Conservation (phyloP, 2,329 filamentous ascomycete species). For the Curvularia lunata region DNA sequence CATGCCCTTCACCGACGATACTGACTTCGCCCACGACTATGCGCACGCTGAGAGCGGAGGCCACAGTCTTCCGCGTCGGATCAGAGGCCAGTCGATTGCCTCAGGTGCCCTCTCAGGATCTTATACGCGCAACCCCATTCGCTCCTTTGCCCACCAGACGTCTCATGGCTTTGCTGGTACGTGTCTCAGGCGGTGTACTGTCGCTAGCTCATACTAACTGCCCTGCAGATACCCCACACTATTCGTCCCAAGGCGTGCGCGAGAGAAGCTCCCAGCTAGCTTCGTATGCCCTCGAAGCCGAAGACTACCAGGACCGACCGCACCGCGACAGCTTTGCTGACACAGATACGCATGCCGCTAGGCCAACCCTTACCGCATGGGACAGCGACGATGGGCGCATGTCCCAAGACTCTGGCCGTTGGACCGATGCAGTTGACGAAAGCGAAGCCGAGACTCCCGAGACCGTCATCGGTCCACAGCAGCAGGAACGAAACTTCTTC, state of each 20-base stretch:
- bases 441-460: conserved; percentile 64
- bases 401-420: conserved; percentile 44
- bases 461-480: conserved; percentile 34
- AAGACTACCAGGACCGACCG: conserved; percentile 39
- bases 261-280: conserved; percentile 88
- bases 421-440: conserved; percentile 63
- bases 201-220: conserved; percentile 32
- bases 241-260: conserved; percentile 76
- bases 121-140: conserved; percentile 64
- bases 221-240: conserved; percentile 71
- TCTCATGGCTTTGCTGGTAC: conserved; percentile 66
- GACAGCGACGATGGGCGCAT: conserved; percentile 32
- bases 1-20: conserved; percentile 43
- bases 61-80: conserved; percentile 35
- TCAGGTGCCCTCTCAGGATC: conserved; percentile 37
- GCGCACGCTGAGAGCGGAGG: conserved; percentile 32
- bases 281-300: conserved; percentile 70
- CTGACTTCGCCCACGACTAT: conserved; percentile 34
- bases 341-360: neutral
- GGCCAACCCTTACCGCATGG: conserved; percentile 20
- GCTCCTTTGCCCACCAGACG: conserved; percentile 74
- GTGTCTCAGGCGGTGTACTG: conserved; percentile 15
- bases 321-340: conserved; percentile 36
- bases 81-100: conserved; percentile 34
- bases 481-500: conserved; percentile 30